Conservation (phyloP, 805 yeast species). For the Scheffersomyces stipitis region DNA sequence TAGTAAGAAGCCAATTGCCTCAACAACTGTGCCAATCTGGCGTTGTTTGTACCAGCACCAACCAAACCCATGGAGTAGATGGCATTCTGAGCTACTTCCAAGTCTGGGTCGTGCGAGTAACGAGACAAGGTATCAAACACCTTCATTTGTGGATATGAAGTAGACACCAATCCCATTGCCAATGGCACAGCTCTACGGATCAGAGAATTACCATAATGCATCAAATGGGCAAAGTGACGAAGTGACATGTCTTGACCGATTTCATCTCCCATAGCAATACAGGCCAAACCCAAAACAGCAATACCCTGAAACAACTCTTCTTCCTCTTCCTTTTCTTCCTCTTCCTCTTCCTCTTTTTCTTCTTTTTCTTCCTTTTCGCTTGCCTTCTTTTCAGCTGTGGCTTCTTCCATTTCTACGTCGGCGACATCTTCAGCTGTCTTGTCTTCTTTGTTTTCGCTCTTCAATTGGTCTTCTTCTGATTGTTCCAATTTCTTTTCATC, state of each 20-base stretch:
- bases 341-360: conserved; percentile 27
- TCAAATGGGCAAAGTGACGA: conserved; percentile 94
- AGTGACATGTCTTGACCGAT: conserved; percentile 97
- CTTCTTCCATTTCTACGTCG: conserved; percentile 33
- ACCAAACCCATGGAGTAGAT: conserved; percentile 96
- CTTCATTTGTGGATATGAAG: conserved; percentile 94
- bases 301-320: conserved; percentile 73
- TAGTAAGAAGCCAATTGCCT: conserved; percentile 95
- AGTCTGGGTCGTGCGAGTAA: conserved; percentile 92
- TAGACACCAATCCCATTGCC: conserved; percentile 95
- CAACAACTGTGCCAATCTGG: conserved; percentile 92
- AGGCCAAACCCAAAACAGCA: conserved; percentile 92
- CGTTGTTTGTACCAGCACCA: conserved; percentile 98
- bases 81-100: conserved; percentile 92
- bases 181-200: conserved; percentile 94
- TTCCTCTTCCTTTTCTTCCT: conserved; percentile 36
- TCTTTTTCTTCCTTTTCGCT: conserved; percentile 25
- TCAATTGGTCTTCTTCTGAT: conserved; percentile 36
- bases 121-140: conserved; percentile 95
- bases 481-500: conserved; percentile 60
- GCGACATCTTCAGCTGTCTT: conserved; percentile 13
- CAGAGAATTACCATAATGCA: conserved; percentile 94
- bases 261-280: conserved; percentile 96
- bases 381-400: conserved; percentile 20
- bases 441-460: conserved; percentile 21